Percentiles rank a stretch among this genome's conserved stretches.
Conservation (phyloP, 192 early-diverging fungal species). For the Coemansia sp. region DNA sequence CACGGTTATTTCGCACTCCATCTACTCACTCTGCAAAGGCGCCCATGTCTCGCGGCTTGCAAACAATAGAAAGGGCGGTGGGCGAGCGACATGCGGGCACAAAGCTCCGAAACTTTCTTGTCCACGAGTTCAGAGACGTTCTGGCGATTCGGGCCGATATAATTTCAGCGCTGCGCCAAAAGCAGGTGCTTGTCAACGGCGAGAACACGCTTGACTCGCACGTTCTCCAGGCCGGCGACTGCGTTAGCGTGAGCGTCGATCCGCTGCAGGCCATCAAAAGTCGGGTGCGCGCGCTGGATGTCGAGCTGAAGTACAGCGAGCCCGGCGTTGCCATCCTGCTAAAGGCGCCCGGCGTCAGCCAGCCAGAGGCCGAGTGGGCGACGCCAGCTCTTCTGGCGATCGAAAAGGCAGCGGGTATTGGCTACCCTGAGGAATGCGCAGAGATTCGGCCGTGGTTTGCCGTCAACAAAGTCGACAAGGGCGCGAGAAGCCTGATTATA, state of each 20-base stretch:
- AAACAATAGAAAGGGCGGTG: constrained; percentile 12
- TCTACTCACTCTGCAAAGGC: not conserved
- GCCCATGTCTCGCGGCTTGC: not conserved
- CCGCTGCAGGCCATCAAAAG: constrained; percentile 38
- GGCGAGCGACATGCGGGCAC: constrained; percentile 9
- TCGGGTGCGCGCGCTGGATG: constrained; percentile 45
- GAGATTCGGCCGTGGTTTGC: constrained; percentile 38
- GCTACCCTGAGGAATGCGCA: not conserved
- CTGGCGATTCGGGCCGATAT: constrained; percentile 26
- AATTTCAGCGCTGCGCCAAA: constrained; percentile 30
- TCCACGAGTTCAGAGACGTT: constrained; percentile 32
- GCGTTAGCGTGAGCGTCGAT: constrained; percentile 54
- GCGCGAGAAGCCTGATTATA: constrained; percentile 54
- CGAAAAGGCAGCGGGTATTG: not conserved
- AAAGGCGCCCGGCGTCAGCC: constrained; percentile 57
- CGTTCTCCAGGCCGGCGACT: constrained; percentile 47
- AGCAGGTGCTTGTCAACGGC: constrained; percentile 58
- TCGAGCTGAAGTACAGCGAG: constrained; percentile 56
- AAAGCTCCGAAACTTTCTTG: constrained; percentile 35
- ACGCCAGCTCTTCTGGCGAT: constrained; percentile 16
- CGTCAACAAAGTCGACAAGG: constrained; percentile 59
- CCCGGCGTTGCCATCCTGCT: constrained; percentile 54
- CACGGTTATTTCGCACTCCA: not conserved
- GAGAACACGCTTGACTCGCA: constrained; percentile 51
- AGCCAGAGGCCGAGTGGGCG: constrained; percentile 27